These are phyloP conservation scores for Coemansia sp. DNA, from an alignment of 192 early-diverging fungal genomes.

Conservation along the genomic window DNA sequence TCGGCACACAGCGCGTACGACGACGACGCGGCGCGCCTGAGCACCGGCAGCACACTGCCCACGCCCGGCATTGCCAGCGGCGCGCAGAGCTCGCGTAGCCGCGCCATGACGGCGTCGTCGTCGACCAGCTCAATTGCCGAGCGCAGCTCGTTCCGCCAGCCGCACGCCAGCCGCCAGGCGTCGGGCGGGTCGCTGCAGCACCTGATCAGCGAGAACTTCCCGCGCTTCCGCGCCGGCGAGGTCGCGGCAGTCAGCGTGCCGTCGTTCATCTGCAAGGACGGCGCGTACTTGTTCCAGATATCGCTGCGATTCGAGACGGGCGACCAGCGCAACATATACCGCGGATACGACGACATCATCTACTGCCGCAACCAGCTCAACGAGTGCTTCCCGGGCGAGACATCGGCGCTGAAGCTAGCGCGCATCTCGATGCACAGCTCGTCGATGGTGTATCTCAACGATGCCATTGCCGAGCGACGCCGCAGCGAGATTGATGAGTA, in stretches of 20 bases:
- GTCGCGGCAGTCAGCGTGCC: slow-evolving; percentile 59
- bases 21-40: slow-evolving; percentile 27
- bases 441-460: slow-evolving; percentile 61
- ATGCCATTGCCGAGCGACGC: slow-evolving; percentile 63
- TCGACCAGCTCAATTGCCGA: slow-evolving; percentile 49
- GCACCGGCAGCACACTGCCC: slow-evolving; percentile 8
- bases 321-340: slow-evolving; percentile 59
- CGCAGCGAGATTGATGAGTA: slow-evolving; percentile 64
- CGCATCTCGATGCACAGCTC: slow-evolving; percentile 63
- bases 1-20: slow-evolving; percentile 27
- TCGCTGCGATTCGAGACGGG: slow-evolving; percentile 54
- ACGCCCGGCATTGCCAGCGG: slow-evolving; percentile 2
- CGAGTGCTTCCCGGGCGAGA: slow-evolving; percentile 63
- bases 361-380: slow-evolving; percentile 68
- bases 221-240: slow-evolving; percentile 27
- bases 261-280: slow-evolving; percentile 64
- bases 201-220: slow-evolving; percentile 41
- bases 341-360: slow-evolving; percentile 78
- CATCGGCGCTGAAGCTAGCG: slow-evolving; percentile 38
- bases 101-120: slow-evolving; percentile 44
- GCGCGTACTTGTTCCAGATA: slow-evolving; percentile 69
- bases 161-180: slow-evolving; percentile 45
- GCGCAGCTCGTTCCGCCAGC: slow-evolving; percentile 44
- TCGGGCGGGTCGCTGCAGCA: slow-evolving; percentile 41
- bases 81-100: slow-evolving; percentile 19